A percentile compares a stretch with the other conserved stretches of the same genome.
These are phyloP conservation scores for Carallia brachiata DNA, from an alignment of 345 rosid species.

Conservation along the genomic window DNA sequence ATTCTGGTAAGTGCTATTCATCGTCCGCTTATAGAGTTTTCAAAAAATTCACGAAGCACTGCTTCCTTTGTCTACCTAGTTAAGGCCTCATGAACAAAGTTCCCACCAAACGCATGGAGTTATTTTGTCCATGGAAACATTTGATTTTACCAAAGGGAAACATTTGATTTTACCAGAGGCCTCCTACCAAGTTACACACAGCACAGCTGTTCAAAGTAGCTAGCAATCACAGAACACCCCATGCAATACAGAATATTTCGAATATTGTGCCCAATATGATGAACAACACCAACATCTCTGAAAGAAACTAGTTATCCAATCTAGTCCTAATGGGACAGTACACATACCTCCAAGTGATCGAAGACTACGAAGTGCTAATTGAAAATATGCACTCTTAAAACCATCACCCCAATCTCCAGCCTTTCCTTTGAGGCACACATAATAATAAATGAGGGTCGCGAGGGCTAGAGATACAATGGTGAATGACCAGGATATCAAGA, in stretches of 20 bases:
- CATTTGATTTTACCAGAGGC: background rate
- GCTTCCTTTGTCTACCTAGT: background rate
- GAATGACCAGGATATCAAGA: constrained; percentile 98
- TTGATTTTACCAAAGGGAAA: background rate
- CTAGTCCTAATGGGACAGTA: background rate
- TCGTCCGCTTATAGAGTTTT: too few species aligned
- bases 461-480: constrained; percentile 91
- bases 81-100: too few species aligned
- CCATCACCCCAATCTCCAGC: constrained; percentile 99
- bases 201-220: background rate
- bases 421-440: constrained; percentile 94
- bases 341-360: constrained; percentile 94
- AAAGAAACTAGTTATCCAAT: background rate
- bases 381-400: constrained; percentile 99
- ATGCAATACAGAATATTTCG: constrained; percentile 1
- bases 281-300: background rate
- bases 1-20: too few species aligned
- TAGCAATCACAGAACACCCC: background rate
- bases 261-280: background rate
- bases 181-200: background rate
- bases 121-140: background rate
- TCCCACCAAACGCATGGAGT: too few species aligned
- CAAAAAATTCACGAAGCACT: background rate
- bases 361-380: constrained; percentile 98
- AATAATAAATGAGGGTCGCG: constrained; percentile 96